Percentiles rank a stretch among this genome's conserved stretches.
Evolutionary conservation across 305 asterid genomes (phyloP).

Genomic region (Salvia sclarea): DNA sequence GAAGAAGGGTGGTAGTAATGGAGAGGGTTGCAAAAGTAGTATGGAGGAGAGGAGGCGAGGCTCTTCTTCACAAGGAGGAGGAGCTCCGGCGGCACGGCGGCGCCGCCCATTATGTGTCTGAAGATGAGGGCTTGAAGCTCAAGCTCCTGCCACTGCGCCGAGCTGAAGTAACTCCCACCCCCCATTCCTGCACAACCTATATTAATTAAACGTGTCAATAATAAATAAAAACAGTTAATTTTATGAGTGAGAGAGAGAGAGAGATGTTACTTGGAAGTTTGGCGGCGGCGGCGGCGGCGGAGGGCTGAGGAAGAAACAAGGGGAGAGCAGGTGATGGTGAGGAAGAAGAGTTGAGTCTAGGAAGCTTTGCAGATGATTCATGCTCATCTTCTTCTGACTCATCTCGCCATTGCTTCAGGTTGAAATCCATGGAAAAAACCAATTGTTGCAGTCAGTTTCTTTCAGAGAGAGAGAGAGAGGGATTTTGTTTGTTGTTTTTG

Average conservation of each 20-base stretch:
- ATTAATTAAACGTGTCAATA: too few species aligned
- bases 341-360: constrained; percentile 35
- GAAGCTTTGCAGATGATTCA: constrained; percentile 43
- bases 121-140: constrained; percentile 81
- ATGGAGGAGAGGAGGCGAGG: constrained; percentile 39
- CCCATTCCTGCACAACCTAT: constrained; percentile 48
- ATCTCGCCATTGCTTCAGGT: constrained; percentile 76
- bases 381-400: constrained; percentile 53
- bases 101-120: constrained; percentile 77
- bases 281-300: constrained; percentile 38
- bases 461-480: constrained; percentile 22
- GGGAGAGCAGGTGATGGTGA: constrained; percentile 40
- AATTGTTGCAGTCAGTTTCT: background rate
- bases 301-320: constrained; percentile 45
- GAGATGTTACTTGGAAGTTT: constrained; percentile 43
- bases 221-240: too few species aligned
- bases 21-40: constrained; percentile 43
- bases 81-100: constrained; percentile 71
- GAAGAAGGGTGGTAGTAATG: constrained; percentile 47
- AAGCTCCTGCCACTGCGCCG: constrained; percentile 90
- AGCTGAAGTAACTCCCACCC: constrained; percentile 57
- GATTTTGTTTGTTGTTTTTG: constrained; percentile 7
- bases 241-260: constrained; percentile 28
- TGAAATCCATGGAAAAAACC: constrained; percentile 55
- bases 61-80: constrained; percentile 74